Base-by-base conservation (phyloP, 495 filamentous ascomycete genomes). In the Daldinia caldariorum region DNA sequence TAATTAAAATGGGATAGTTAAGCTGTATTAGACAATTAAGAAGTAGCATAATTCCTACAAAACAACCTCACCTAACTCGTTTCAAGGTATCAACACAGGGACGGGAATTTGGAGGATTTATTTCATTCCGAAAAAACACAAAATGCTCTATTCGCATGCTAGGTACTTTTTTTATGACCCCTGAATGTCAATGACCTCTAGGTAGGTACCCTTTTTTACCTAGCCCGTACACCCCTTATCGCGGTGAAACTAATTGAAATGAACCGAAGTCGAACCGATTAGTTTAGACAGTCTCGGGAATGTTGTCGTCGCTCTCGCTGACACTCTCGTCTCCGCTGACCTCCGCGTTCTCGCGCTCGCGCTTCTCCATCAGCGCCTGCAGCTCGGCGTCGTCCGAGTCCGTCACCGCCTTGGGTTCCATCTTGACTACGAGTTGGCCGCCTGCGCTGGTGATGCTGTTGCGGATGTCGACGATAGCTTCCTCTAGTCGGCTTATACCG, bases 361-460 rank as follows among this genome's bases (percentile, higher is more conserved):
- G 89, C 89, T 97, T 98, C 84, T 98, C 95, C 95, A 99, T 99
- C 64, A 99, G 85, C 50, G 94, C 96, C 80, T 97, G 92, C 71
- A 99, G 83, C 77, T 97, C 93, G 26, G 94, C 95, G 81, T 99
- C 95, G 77, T 99, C 95, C 73, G 92, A 94, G 86, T 98, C 95
- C 4, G 94, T 98, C 64, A 98, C 96, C 14, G 95, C 95, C 89
- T 98, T 98, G 45, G 95, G 95, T 68, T 93, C 94, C 96, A 99
- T 98, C 85, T 92, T 94, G 59, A 96, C 90, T 34, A 90, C 85
- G 73, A 93, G 93, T 72, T 85, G 88, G 38, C 95, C 95, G 16
- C 90, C 90, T 1, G 89, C 85, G 14, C 77, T 82, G 66, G 86
- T 84, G 78, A 99, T 99, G 74, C 86, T 92, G 64, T 76, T 83